Base-by-base conservation (phyloP, 2,329 filamentous ascomycete genomes). In the Remersonia thermophila region DNA sequence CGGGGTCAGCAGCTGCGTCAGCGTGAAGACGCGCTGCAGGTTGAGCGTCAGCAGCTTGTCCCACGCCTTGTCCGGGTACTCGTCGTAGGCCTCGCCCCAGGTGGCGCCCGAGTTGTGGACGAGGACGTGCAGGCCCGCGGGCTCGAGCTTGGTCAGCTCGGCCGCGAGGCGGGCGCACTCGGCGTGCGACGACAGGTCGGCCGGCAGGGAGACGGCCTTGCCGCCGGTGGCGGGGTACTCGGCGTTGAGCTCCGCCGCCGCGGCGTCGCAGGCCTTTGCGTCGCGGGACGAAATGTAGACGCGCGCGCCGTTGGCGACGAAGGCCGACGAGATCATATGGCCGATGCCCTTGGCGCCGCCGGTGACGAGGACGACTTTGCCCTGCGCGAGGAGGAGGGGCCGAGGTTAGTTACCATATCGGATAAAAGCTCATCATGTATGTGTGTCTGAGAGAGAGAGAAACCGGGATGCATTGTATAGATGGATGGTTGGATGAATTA, bases 261-360 rank as follows among this genome's bases (percentile, higher is more conserved):
- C 68, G 36, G 63, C 42, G 23, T 66, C 61, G 57, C 75, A 80
- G 27, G 73, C 68, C 34, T 63, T 59, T 15, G 63, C 69, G 53
- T 80, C 73, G 47, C 77, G 67, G 5, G 73, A 79, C 5, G 73
- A 72, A 41, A 81, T 72, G 63, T 80, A 80, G 12, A 80, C 76
- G 34, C 62, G 71, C 27, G 69, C 69, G 38, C 75, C 73, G 55
- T 77, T 79, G 38, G 62, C 53, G n/a, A 79, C 65, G 56, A 77
- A 80, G 39, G 73, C 77, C 38, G 74, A 63, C 23, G 72, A 70
- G 44, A 81, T 80, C 76, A 80, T 80, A 40, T 69, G 70, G 12
- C 77, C 77, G 44, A 80, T 72, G 45, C 75, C 76, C 51, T 77
- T 71, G 31, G 66, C 69, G 35, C 68, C 62, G 57, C 71, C 71